Conservation (phyloP, 352 stramenopile species). For the Pilasporangium apinafurcum region DNA sequence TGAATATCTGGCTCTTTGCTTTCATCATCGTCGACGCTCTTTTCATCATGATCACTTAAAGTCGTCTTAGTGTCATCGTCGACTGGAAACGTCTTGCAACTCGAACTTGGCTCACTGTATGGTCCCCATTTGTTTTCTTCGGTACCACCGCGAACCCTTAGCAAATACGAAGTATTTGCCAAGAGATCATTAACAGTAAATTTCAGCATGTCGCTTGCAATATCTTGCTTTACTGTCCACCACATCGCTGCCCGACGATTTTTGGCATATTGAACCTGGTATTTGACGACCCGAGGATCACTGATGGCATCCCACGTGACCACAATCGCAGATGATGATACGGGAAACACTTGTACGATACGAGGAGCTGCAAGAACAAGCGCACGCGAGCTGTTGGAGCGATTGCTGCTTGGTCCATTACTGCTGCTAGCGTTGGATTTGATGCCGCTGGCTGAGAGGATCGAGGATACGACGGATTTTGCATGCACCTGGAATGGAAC, state of each 20-base stretch:
- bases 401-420: neutral
- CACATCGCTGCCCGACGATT: constrained; percentile 75
- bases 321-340: constrained; percentile 52
- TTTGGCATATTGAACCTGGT: constrained; percentile 81
- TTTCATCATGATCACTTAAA: neutral
- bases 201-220: constrained; percentile 43
- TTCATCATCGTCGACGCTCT: neutral
- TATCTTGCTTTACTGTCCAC: constrained; percentile 70
- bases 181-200: constrained; percentile 48
- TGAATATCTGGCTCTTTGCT: constrained; percentile 7
- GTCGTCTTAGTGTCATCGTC: constrained; percentile 2
- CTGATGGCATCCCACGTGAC: constrained; percentile 71
- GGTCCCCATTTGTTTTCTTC: constrained; percentile 56
- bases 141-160: constrained; percentile 57
- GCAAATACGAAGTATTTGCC: constrained; percentile 58
- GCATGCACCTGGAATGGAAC: constrained; percentile 58
- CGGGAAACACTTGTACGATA: constrained; percentile 46
- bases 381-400: constrained; percentile 6
- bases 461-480: constrained; percentile 58
- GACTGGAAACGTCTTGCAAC: constrained; percentile 37
- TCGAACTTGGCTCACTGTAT: constrained; percentile 66
- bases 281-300: constrained; percentile 50
- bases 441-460: constrained; percentile 43
- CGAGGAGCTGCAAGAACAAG: constrained; percentile 27
- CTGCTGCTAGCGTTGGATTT: constrained; percentile 8